A percentile compares a stretch with the other conserved stretches of the same genome.
Conservation (phyloP, 805 yeast species). For the Tanozyma kutaoensis region DNA sequence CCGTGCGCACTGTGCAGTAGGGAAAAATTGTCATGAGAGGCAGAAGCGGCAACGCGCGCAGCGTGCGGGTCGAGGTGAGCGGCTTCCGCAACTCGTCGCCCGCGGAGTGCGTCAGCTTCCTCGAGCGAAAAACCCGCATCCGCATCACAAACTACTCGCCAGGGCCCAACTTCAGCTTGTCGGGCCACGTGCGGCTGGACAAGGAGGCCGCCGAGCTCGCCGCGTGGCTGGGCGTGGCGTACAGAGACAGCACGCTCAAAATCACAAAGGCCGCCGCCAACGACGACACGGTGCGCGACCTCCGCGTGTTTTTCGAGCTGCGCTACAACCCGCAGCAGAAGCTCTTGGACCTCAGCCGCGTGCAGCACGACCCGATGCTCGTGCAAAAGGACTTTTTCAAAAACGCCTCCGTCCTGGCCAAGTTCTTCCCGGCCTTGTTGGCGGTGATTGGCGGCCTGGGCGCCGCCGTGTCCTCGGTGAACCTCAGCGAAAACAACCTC, state of each 20-base stretch:
- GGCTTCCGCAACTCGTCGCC: no score
- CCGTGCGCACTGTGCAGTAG: no score
- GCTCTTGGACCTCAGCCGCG: constrained; percentile 55
- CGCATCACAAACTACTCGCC: constrained; percentile 39
- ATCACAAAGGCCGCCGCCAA: constrained; percentile 24
- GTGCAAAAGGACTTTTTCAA: constrained; percentile 51
- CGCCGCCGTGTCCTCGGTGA: constrained; percentile 57
- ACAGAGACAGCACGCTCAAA: constrained; percentile 60
- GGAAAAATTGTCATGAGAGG: no score
- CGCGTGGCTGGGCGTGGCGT: constrained; percentile 63
- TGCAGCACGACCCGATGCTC: constrained; percentile 52
- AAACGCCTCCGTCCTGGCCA: constrained; percentile 48
- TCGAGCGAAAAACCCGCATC: constrained; percentile 54
- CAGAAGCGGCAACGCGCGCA: no score
- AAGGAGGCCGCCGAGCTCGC: constrained; percentile 46
- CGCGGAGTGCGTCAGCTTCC: constrained; percentile 55
- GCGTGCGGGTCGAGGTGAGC: no score
- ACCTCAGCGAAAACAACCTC: constrained; percentile 47
- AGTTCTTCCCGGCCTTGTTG: constrained; percentile 84
- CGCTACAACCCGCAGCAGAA: constrained; percentile 55
- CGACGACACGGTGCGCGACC: constrained; percentile 41
- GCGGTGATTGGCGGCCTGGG: constrained; percentile 50
- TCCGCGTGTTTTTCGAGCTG: constrained; percentile 45
- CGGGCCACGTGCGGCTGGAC: constrained; percentile 41
- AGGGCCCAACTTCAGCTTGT: constrained; percentile 33